phyloP scores from a whole-genome alignment of 495 filamentous ascomycete genomes.

The Neurospora sp. region DNA sequence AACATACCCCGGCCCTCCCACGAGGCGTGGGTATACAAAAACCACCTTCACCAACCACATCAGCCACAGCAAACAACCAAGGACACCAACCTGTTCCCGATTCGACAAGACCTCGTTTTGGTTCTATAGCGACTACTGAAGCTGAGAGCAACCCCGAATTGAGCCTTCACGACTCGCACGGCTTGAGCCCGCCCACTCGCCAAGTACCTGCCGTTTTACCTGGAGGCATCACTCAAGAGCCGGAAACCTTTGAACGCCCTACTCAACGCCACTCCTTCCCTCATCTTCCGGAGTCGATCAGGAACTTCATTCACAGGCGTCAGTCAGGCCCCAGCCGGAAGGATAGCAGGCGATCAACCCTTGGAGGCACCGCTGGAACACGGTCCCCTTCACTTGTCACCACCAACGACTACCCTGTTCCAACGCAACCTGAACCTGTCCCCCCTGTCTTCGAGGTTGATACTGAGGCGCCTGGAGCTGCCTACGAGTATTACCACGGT shows the following conservation, averaged over 20 bases:
- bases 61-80: not conserved
- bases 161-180: slow-evolving; percentile 20
- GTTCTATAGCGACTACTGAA: slow-evolving; percentile 13
- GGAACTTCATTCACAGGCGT: slow-evolving; percentile 13
- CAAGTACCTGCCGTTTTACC: slow-evolving; percentile 15
- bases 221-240: slow-evolving; percentile 22
- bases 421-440: slow-evolving; percentile 1
- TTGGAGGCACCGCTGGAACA: slow-evolving; percentile 9
- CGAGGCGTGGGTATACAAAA: slow-evolving; percentile 12
- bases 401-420: slow-evolving; percentile 2
- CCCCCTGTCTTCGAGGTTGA: slow-evolving; percentile 15
- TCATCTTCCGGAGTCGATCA: slow-evolving; percentile 16
- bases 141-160: slow-evolving; percentile 17
- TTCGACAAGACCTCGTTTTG: slow-evolving; percentile 2
- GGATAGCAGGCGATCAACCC: slow-evolving; percentile 20
- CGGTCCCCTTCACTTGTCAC: slow-evolving; percentile 18
- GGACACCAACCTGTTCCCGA: not conserved
- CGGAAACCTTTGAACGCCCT: slow-evolving; percentile 15
- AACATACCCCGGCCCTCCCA: slow-evolving; percentile 8
- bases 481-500: slow-evolving; percentile 23
- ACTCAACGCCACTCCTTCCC: slow-evolving; percentile 10
- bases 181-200: slow-evolving; percentile 11
- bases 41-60: slow-evolving; percentile 8
- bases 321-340: slow-evolving; percentile 12
- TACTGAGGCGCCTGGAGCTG: slow-evolving; percentile 16